Evolutionary conservation across 2,329 filamentous ascomycete species (phyloP).

Genomic region (Chaetomium olivaceum): DNA sequence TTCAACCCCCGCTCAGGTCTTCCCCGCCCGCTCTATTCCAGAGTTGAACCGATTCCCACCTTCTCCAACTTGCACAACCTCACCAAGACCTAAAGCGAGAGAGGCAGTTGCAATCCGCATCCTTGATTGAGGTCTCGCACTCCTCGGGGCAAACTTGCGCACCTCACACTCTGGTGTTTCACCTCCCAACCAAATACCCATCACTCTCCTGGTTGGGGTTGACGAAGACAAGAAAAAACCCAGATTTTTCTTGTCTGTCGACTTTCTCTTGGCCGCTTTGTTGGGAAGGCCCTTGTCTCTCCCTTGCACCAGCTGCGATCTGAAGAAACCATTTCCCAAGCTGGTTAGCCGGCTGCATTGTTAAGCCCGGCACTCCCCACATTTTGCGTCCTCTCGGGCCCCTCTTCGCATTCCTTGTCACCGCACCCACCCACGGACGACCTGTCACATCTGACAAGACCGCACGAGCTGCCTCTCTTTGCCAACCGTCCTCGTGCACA

Average conservation of each 20-base stretch:
- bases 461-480: background rate
- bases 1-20: constrained; percentile 7
- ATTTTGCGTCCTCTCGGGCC: constrained; percentile 6
- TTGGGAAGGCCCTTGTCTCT: constrained; percentile 14
- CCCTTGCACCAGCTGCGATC: constrained; percentile 11
- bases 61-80: constrained; percentile 1
- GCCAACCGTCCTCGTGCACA: background rate
- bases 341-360: constrained; percentile 22
- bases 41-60: background rate
- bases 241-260: background rate
- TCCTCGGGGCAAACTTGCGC: background rate
- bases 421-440: background rate
- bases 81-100: too few relatives aligned
- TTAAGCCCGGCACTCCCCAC: constrained; percentile 21
- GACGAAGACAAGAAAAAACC: background rate
- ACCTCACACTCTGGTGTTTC: background rate
- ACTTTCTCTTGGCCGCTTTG: constrained; percentile 11
- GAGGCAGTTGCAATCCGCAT: background rate
- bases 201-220: background rate
- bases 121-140: background rate
- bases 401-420: constrained; percentile 1
- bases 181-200: background rate
- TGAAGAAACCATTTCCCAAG: constrained; percentile 22
- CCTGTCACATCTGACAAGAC: constrained; percentile 12
- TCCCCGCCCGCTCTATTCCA: constrained; percentile 11